Percentiles rank a stretch among this genome's conserved stretches.
phyloP scores from a whole-genome alignment of 202 grass and related monocot species.

The Zoysia matrella region DNA sequence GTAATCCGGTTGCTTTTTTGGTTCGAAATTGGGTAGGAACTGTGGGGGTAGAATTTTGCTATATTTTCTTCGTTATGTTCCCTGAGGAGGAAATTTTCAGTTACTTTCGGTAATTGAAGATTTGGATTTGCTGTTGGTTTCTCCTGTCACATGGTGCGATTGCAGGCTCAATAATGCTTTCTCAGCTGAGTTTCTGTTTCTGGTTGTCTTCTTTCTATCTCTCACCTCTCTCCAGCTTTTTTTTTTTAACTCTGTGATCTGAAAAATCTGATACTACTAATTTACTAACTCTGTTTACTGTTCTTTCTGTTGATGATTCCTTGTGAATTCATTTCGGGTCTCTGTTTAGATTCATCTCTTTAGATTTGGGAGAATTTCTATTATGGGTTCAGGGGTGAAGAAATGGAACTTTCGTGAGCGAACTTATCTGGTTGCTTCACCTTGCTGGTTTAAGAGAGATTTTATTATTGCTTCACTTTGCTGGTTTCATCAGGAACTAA shows the following conservation, averaged over 20 bases:
- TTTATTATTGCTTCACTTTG: background rate
- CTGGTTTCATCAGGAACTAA: background rate
- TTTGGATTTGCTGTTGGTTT: too few relatives aligned
- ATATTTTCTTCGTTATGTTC: background rate
- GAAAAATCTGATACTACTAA: background rate
- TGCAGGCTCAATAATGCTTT: background rate
- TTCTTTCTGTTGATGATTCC: background rate
- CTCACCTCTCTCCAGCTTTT: background rate
- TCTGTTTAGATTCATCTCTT: conserved; percentile 2
- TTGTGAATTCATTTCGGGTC: background rate
- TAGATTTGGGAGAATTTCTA: background rate
- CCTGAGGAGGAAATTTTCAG: background rate
- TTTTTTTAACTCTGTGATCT: background rate
- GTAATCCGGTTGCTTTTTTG: background rate
- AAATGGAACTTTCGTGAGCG: background rate
- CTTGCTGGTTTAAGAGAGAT: background rate
- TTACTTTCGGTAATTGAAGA: background rate
- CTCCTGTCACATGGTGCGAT: background rate
- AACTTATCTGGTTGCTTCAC: background rate
- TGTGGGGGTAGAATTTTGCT: background rate
- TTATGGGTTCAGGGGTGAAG: background rate
- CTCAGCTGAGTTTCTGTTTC: too few relatives aligned
- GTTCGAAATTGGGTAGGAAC: conserved; percentile 17
- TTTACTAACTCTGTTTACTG: background rate
- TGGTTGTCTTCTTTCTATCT: too few relatives aligned